Evolutionary conservation across 768 basidiomycete genomes (phyloP), one percentile per base, ranked within the genome.

Genomic region (Megacollybia marginata): DNA sequence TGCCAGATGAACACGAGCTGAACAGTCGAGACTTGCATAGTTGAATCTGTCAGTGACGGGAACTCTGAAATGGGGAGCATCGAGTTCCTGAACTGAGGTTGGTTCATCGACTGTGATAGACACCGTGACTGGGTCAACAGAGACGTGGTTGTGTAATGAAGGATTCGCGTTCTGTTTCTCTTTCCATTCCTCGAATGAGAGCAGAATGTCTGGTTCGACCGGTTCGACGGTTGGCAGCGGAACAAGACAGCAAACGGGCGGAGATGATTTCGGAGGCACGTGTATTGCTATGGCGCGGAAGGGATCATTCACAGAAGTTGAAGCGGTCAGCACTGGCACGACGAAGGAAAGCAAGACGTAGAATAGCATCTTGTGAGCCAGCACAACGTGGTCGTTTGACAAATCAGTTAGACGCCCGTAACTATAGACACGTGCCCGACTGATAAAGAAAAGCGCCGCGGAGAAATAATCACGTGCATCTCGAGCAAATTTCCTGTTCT

Each of bases 11-110:
- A 98, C 84, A 12, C 92, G 85, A 2, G 95, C 94, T 1, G 91
- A 92, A 62, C 96, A 99, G 64, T 97, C 95, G 51, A 84, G 62
- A 47, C 82, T 83, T 38, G 96, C 96, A 59, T 95, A 98, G 66
- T 99, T 96, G 74, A 94, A 96, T 40, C 92, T 77, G 70, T 94
- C 90, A 11, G 78, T 83, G 40, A 89, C 68, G 1, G 88, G 88
- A 5, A 91, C 80, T 16, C 78, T 76, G 60, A 85, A 83, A 56
- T 83, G 80, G 0, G 84, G 81, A 33, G 79, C 70, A 31, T 15
- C 44, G 13, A 31, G 23, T 12, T 50, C 54, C 36, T 15, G 64
- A 53, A 48, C 58, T 54, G 50, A 57, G 42, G 33, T 47, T 53
- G 45, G 57, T 47, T 38, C 50, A 47, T 32, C 56, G 38, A 40